Evolutionary conservation across 2,329 filamentous ascomycete genomes (phyloP).

Genomic region (Colletotrichum shisoi): DNA sequence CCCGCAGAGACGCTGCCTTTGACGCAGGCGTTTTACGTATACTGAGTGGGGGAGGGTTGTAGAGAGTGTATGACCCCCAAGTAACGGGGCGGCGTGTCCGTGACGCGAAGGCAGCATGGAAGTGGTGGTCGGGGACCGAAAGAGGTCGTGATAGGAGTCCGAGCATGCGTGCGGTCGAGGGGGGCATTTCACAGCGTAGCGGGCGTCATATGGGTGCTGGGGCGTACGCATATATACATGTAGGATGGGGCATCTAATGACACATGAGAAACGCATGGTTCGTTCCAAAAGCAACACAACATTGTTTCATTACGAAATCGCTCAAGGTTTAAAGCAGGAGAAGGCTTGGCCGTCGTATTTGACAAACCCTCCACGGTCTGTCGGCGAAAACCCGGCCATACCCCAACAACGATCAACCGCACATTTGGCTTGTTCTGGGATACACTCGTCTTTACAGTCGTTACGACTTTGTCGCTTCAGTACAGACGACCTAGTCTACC

Average conservation of each 20-base stretch:
- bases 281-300: conserved; percentile 22
- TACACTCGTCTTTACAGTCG: not conserved
- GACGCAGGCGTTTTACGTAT: conserved; percentile 80
- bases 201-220: not conserved
- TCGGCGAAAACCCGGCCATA: not conserved
- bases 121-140: not conserved
- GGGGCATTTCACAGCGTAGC: conserved; percentile 12
- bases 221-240: not conserved
- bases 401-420: not conserved
- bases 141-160: not conserved
- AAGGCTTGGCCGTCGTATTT: not conserved
- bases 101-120: not conserved
- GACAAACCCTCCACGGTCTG: not conserved
- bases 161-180: conserved; percentile 4
- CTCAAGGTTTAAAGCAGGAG: not conserved
- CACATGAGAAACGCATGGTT: conserved; percentile 24
- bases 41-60: conserved; percentile 53
- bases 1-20: conserved; percentile 76
- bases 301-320: conserved; percentile 2
- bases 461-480: not conserved
- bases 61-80: no score
- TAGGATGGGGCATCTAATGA: conserved; percentile 11
- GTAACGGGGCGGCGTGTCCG: no score
- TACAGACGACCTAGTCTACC: not conserved
- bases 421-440: no score